Conservation (phyloP, 2,329 filamentous ascomycete genomes). For the Neoscytalidium dimidiatum region DNA sequence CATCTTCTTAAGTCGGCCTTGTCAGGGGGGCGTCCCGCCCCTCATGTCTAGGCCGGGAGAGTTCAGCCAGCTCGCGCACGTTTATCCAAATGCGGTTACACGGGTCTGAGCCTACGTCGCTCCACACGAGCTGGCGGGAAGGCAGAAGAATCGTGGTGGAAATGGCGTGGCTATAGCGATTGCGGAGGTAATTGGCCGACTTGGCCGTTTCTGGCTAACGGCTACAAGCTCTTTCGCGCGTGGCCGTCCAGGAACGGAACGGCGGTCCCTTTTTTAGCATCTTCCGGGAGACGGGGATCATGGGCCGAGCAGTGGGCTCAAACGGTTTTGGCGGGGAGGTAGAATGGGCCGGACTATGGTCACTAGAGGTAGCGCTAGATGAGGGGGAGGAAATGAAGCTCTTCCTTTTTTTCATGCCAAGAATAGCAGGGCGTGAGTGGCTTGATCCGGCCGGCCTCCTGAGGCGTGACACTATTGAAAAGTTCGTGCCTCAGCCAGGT, state of each 20-base stretch:
- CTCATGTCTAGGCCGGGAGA: neutral
- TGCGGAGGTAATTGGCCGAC: neutral
- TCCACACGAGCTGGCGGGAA: neutral
- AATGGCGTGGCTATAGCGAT: neutral
- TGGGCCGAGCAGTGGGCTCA: neutral
- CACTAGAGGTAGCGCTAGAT: neutral
- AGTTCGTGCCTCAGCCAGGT: neutral
- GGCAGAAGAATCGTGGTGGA: neutral
- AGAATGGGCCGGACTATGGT: neutral
- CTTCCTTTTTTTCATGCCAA: neutral
- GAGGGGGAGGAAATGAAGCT: neutral
- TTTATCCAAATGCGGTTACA: neutral
- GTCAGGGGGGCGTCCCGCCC: neutral
- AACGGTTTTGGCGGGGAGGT: neutral
- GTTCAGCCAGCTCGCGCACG: neutral
- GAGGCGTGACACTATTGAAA: slow-evolving; percentile 2
- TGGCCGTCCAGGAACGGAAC: neutral
- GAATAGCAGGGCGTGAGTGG: neutral
- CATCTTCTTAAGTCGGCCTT: slow-evolving; percentile 27
- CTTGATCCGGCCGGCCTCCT: neutral
- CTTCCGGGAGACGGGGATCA: neutral
- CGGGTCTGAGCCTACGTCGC: neutral
- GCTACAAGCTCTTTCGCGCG: neutral
- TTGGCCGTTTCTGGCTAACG: slow-evolving; percentile 4
- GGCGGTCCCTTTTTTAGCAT: neutral